A percentile compares a stretch with the other conserved stretches of the same genome.
Evolutionary conservation across 805 yeast genomes (phyloP).

Genomic region (Candida qinlingensis): DNA sequence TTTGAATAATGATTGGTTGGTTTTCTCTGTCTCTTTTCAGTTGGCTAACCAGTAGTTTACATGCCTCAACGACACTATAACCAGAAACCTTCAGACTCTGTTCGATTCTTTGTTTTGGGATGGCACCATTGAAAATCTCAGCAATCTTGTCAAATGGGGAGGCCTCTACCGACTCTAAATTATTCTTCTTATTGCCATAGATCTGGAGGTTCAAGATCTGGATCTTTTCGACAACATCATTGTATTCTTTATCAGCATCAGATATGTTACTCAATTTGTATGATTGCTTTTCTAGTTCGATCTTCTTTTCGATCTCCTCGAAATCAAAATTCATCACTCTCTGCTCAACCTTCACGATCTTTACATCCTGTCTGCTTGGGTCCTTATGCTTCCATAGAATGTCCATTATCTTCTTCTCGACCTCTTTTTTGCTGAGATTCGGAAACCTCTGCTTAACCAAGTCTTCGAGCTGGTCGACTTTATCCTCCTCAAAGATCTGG

Average conservation of each 20-base stretch:
- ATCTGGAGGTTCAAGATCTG: conserved; percentile 16
- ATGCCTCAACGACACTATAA: conserved; percentile 29
- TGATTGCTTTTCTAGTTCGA: conserved; percentile 22
- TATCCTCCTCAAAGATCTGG: conserved; percentile 32
- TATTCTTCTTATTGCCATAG: conserved; percentile 11
- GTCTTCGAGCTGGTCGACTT: conserved; percentile 33
- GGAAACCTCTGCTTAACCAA: conserved; percentile 23
- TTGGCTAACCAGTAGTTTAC: conserved; percentile 15
- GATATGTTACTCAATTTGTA: conserved; percentile 14
- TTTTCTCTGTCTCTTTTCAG: conserved; percentile 12
- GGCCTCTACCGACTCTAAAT: conserved; percentile 7
- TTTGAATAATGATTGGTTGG: neutral
- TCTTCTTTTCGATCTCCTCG: conserved; percentile 23
- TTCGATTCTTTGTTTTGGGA: conserved; percentile 30
- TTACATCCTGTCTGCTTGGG: conserved; percentile 19
- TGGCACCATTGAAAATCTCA: conserved; percentile 27
- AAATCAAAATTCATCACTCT: conserved; percentile 17
- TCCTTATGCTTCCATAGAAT: conserved; percentile 37
- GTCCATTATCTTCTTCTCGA: conserved; percentile 34
- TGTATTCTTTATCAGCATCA: conserved; percentile 11
- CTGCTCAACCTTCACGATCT: conserved; percentile 19
- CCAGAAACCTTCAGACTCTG: conserved; percentile 32
- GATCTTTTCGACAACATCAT: conserved; percentile 16
- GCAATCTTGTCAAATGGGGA: conserved; percentile 33
- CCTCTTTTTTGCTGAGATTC: conserved; percentile 17